These are phyloP conservation scores for Pseudonitzschia pungens DNA, from an alignment of 108 stramenopile species.

Conservation along the genomic window DNA sequence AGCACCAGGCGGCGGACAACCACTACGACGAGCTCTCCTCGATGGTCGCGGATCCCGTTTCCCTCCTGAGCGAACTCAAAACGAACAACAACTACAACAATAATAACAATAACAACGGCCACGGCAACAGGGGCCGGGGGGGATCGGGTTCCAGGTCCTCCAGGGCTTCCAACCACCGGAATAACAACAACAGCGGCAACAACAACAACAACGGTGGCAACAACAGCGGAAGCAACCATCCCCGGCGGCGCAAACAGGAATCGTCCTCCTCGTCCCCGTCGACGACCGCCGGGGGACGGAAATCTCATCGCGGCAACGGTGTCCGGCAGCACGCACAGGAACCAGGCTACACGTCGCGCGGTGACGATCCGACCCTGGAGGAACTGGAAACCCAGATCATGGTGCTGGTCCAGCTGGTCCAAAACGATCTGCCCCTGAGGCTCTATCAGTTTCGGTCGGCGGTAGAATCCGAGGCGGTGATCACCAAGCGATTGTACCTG, in stretches of 20 bases:
- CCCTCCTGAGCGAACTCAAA: background rate
- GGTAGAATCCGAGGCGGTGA: slow-evolving; percentile 71
- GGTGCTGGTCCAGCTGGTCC: slow-evolving; percentile 40
- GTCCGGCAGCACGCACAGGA: background rate
- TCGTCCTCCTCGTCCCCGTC: background rate
- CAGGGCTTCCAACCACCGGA: background rate
- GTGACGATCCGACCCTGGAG: background rate
- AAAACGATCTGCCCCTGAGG: slow-evolving; percentile 56
- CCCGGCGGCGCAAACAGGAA: slow-evolving; percentile 1
- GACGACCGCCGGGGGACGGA: background rate
- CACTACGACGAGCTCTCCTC: background rate
- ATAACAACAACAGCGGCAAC: slow-evolving; percentile 16
- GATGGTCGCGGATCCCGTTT: background rate
- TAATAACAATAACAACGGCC: background rate
- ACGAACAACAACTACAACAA: background rate
- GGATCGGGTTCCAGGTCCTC: slow-evolving; percentile 4
- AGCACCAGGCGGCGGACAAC: background rate
- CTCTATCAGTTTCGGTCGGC: slow-evolving; percentile 77
- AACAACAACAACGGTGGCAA: slow-evolving; percentile 13
- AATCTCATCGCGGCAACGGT: too few species aligned
- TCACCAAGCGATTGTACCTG: slow-evolving; percentile 82
- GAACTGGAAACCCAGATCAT: slow-evolving; percentile 31
- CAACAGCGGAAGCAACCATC: slow-evolving; percentile 5
- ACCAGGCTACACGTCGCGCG: background rate
- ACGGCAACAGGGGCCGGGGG: background rate